A percentile compares a stretch with the other conserved stretches of the same genome.
Conservation (phyloP, 306 rosid species). For the Elaeagnus macrophylla region DNA sequence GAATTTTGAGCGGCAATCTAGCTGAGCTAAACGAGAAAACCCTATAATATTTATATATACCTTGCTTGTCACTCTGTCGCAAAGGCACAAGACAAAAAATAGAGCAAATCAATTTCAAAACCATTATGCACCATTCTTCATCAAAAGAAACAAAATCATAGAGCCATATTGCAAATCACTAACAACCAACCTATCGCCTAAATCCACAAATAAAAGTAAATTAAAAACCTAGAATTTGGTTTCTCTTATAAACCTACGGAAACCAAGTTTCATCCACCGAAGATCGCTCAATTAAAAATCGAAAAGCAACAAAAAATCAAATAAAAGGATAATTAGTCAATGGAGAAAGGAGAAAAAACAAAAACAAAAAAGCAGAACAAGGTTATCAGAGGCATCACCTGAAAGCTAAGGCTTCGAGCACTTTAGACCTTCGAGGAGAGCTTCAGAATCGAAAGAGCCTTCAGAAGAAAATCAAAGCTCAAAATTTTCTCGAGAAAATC, state of each 20-base stretch:
- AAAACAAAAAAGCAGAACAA: not conserved
- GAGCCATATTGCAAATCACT: conserved; percentile 13
- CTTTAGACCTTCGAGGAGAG: conserved; percentile 14
- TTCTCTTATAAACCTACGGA: conserved; percentile 1
- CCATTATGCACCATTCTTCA: not conserved
- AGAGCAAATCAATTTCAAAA: not conserved
- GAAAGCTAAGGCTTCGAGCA: conserved; percentile 41
- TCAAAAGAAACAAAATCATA: conserved; percentile 9
- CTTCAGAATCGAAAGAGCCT: conserved; percentile 11
- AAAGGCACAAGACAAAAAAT: not conserved
- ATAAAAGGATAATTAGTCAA: not conserved
- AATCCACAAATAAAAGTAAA: too few species aligned
- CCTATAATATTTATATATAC: not conserved
- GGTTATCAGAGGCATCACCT: conserved; percentile 23
- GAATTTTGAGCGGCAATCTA: not conserved
- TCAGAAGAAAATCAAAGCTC: conserved; percentile 4
- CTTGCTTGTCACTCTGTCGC: not conserved
- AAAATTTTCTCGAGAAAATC: conserved; percentile 11
- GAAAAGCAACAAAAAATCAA: not conserved
- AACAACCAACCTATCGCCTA: conserved; percentile 2
- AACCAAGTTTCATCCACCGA: not conserved
- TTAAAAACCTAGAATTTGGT: conserved; percentile 9
- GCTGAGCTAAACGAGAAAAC: conserved; percentile 2
- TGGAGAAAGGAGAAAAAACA: not conserved
- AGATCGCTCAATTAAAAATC: too few species aligned